Evolutionary conservation across 148 eudicot genomes (phyloP), one percentile per base, ranked within the genome.

Genomic region (Polygonum aviculare): DNA sequence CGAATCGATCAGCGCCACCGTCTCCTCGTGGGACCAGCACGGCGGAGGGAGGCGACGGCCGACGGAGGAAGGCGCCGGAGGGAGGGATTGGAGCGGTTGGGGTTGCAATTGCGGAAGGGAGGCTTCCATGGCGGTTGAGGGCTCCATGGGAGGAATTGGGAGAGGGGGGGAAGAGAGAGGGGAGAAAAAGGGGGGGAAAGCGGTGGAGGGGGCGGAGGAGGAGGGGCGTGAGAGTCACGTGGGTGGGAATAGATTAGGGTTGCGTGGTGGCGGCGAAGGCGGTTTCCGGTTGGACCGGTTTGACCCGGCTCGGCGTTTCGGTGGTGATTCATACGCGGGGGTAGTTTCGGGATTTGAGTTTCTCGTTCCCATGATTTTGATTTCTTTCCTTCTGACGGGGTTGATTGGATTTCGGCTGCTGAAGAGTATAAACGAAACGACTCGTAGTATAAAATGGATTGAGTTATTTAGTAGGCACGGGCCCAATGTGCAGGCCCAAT

Each of bases 1-100:
- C 0, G 90, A 83, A 36, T 89, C 93, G 77, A 93, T 93, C 6
- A 93, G 81, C 9, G 86, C 88, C 36, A 86, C 73, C 45, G 98
- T 88, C 59, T 93, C 98, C 51, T 93, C 98, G 60, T 90, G 96
- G 0, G 98, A 87, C 98, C 98, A 93, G 82, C 98, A 93, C 69
- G 98, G 98, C 75, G 98, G 98, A 0, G 98, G 98, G 5, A 93
- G 84, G 21, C 91, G 89, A 59, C 91, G 91, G 3, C 88, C 74
- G 40, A 82, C 4, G 70, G 83, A n/a, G 62, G 62, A 21, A 0
- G 62, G 21, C 62, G 62, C 33, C 33, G 12, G 82, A 45, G 16
- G 77, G 18, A 57, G 74, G 21, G 67, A 31, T 60, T 60, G 67
- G 35, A 31, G 36, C 67, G 73, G 40, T 74, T 5, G 85, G 76